Base-by-base conservation (phyloP, 2,329 filamentous ascomycete species). In the Teratosphaeriaceae sp. region DNA sequence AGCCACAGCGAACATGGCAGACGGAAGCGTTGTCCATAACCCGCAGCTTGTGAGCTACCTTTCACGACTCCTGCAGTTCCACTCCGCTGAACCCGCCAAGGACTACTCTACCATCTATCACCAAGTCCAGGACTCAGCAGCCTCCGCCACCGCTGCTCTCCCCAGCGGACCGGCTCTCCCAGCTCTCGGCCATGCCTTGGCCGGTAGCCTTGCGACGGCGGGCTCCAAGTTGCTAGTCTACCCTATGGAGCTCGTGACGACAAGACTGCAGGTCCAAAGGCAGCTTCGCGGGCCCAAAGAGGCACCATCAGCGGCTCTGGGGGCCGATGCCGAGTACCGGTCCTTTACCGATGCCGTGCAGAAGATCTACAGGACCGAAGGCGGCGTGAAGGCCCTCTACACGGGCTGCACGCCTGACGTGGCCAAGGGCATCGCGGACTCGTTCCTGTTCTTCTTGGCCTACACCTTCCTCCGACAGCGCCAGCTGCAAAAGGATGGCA, bases 381-480 rank as follows among this genome's bases (percentile, higher is more conserved):
- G 85, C n/a, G 80, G 84, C 3, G 51, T 82, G 15, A 59, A 62
- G 39, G 85, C 82, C 1, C 81, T 94, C 51, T 95, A 73, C 50
- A 69, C 64, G 19, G 71, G 71, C 3, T 56, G 68, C 7, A 48
- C 52, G 13, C 63, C 64, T 7, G 70, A 73, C 53, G 65, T 68
- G 1, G 52, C 62, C 20, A 74, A 74, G 51, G 65, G 65, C 33
- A 62, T 74, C 11, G 63, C 79, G 22, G 87, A 92, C 67, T 85
- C 83, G 44, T 90, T 92, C 60, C 72, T 94, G 40, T 94, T 94
- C 71, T 94, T 94, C 67, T 74, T 90, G 15, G 82, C 85, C 45
- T 94, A 94, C 66, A 85, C 69, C 2, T 75, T 74, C 42, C 54
- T 80, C 16, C 65, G 75, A 31, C 67, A 77, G 44, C 61, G 58